These are phyloP conservation scores for Lablab purpureus DNA, from an alignment of 306 rosid species.

Conservation along the genomic window DNA sequence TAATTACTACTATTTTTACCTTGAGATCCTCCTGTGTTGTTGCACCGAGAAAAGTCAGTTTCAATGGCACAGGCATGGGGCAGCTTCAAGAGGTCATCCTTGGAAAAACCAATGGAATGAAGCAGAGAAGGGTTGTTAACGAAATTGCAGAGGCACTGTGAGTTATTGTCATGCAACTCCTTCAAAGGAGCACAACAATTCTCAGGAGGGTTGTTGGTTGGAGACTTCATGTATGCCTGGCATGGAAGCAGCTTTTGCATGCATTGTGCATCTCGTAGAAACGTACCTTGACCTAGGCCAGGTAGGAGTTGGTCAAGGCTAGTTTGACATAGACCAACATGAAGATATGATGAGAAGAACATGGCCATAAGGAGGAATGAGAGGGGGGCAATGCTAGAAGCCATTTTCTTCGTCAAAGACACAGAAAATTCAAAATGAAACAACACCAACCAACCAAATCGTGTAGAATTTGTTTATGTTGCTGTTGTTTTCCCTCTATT, in stretches of 20 bases:
- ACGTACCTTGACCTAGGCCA: neutral
- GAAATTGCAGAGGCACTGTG: conserved; percentile 58
- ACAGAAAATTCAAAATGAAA: neutral
- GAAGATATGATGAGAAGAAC: conserved; percentile 25
- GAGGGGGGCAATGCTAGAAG: conserved; percentile 2
- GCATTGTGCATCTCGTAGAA: conserved; percentile 48
- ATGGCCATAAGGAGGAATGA: conserved; percentile 20
- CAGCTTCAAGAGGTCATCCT: conserved; percentile 56
- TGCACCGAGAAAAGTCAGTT: conserved; percentile 53
- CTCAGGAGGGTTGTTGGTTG: conserved; percentile 37
- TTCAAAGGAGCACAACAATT: conserved; percentile 59
- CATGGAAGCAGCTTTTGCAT: conserved; percentile 67
- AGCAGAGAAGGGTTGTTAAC: conserved; percentile 38
- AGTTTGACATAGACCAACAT: conserved; percentile 11
- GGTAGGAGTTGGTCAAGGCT: conserved; percentile 1
- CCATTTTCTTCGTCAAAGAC: conserved; percentile 11
- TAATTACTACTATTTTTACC: conserved; percentile 32
- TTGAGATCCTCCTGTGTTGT: neutral
- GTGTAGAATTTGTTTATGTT: neutral
- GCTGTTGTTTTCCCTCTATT: neutral
- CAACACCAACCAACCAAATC: neutral
- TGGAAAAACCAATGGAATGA: conserved; percentile 38
- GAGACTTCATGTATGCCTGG: conserved; percentile 43
- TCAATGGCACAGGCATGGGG: conserved; percentile 58
- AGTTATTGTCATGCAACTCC: conserved; percentile 28